Base-by-base conservation (phyloP, 1,284 basidiomycete genomes). In the Malassezia vespertilionis region DNA sequence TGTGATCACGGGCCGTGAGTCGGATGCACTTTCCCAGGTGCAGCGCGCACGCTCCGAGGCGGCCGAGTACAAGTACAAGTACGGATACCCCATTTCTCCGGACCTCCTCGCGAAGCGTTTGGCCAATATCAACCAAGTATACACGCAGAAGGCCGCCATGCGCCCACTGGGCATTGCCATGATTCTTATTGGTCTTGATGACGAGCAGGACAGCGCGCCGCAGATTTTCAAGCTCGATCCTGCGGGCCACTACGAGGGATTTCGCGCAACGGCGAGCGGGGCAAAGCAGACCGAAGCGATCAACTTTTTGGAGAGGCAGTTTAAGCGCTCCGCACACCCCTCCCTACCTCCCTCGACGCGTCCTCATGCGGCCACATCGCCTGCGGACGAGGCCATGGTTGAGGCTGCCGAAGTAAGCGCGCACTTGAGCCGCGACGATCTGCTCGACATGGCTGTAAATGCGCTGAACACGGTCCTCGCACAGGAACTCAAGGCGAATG, bases 221-320 rank as follows among this genome's bases (percentile, higher is more conserved):
- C 91, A 95, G 73, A 80, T 85, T 63, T 97, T 95, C 79, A 95
- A 95, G 74, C 82, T 97, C 50, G 93, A 99, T 71, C 93, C 93
- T 5, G 93, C 93, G 1, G 93, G 93, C 3, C 96, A 93, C 76
- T 99, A 89, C 71, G 86, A 95, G 34, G 93, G 93, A 1, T 97
- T 91, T 77, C 88, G 95, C 61, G 93, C 91, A 17, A 93, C 91
- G 2, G 82, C 90, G 0, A 82, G 88, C 1, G 93, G 93, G 1
- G 86, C 91, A 72, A 99, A 99, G 69, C 91, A 97, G 69, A 90
- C 93, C 62, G 93, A 99, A 71, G 89, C 89, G 4, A 95, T 90
- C 81, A 97, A 96, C 73, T 65, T 76, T 64, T 77, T 99, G 46
- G 93, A 99, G 76, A 97, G 97, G 77, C 87, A 88, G 72, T 97